Evolutionary conservation across 2,329 filamentous ascomycete genomes (phyloP), one percentile per base, ranked within the genome.

Genomic region (Allantophomopsis cytisporea): DNA sequence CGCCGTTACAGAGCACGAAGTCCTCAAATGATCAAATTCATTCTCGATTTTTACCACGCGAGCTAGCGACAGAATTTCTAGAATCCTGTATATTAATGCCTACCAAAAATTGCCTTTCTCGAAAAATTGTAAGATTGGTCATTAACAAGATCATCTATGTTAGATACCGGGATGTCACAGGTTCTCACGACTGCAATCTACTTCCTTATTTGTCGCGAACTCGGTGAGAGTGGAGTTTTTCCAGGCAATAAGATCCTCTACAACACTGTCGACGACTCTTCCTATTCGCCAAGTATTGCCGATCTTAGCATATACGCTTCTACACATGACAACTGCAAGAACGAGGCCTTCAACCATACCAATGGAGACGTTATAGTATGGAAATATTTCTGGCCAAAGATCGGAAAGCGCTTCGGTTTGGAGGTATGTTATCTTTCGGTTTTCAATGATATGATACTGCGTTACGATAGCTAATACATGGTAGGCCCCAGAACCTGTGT

Each of bases 311-410:
- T 60, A n/a, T 63, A 57, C 57, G 59, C 56, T 2, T 52, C 58
- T 0, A 50, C 49, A 2, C 50, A 54, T 18, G 44, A 49, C 0
- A 45, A 49, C 1, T 53, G 51, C 8, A 50, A 48, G 2, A 61
- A 64, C 36, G 41, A 64, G 14, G 54, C 54, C 7, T 65, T 64
- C 53, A 64, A 64, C 36, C 52, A 60, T 20, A 50, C 54, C 20
- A 62, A 63, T 31, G 61, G 60, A 2, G 60, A 64, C 35, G 46
- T 48, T 11, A 46, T 60, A 38, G 52, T 49, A 1, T 64, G 56
- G 50, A 54, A 59, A 35, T 56, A 55, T 17, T 44, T 63, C 36
- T 64, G 60, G 60, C 62, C 60, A 1, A 53, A 54, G 16, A 31
- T 63, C 0, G 60, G 56, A 0, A 41, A 41, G 11, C 51, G 54